Percentiles rank a stretch among this genome's conserved stretches.
Conservation (phyloP, 2,329 filamentous ascomycete genomes). For the Aspergillus sclerotialis region DNA sequence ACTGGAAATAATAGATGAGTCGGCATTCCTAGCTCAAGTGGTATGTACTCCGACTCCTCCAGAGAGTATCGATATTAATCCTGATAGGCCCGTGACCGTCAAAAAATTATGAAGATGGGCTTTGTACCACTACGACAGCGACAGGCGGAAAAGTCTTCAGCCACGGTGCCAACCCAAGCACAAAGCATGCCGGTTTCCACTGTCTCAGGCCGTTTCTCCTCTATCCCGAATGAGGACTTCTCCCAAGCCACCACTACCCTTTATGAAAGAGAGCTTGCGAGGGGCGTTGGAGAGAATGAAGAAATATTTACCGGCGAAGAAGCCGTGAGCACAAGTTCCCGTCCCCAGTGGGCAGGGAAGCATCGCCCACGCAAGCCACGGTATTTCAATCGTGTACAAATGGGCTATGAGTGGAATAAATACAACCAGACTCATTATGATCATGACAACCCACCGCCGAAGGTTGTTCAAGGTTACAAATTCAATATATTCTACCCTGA, state of each 20-base stretch:
- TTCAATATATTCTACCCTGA: constrained; percentile 99
- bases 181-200: constrained; percentile 42
- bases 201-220: constrained; percentile 62
- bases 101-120: constrained; percentile 57
- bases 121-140: constrained; percentile 57
- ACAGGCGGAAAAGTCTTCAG: constrained; percentile 25
- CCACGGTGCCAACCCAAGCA: constrained; percentile 24
- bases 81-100: constrained; percentile 47
- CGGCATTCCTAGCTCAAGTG: constrained; percentile 51
- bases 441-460: constrained; percentile 93
- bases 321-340: constrained; percentile 56
- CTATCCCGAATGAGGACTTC: constrained; percentile 66
- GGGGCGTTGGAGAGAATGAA: constrained; percentile 86
- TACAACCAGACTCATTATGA: constrained; percentile 99
- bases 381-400: constrained; percentile 97
- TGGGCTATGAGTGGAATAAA: constrained; percentile 99
- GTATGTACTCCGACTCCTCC: constrained; percentile 29
- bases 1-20: constrained; percentile 52
- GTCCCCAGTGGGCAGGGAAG: constrained; percentile 74
- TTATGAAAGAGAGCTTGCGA: constrained; percentile 87
- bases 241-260: constrained; percentile 81
- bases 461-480: constrained; percentile 97
- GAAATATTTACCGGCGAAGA: constrained; percentile 94
- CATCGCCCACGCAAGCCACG: constrained; percentile 85
- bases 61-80: not conserved